phyloP scores from a whole-genome alignment of 78 protist species.

The Tieghemostelium lacteum region DNA sequence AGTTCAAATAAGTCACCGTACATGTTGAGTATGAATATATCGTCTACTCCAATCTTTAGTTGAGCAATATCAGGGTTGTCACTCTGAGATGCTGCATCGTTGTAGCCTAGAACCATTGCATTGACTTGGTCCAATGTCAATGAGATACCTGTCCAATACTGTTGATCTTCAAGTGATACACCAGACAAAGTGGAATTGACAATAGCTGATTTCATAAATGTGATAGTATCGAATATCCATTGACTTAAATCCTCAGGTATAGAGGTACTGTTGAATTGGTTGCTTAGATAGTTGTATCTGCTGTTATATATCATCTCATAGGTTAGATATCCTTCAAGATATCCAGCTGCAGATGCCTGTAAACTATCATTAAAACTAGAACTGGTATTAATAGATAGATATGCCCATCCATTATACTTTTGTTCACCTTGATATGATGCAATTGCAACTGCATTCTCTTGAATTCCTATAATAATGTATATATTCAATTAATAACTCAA shows the following conservation, averaged over 20 bases:
- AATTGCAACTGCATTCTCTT: background rate
- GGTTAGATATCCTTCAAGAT: conserved; percentile 81
- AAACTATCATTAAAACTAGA: conserved; percentile 25
- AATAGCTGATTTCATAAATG: too few species aligned
- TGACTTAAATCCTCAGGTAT: background rate
- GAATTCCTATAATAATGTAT: too few species aligned
- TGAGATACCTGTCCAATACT: conserved; percentile 69
- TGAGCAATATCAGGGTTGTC: background rate
- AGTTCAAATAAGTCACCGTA: conserved; percentile 73
- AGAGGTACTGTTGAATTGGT: background rate
- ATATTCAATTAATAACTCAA: too few species aligned
- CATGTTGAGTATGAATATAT: conserved; percentile 63
- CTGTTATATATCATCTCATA: conserved; percentile 22
- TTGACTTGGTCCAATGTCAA: conserved; percentile 36
- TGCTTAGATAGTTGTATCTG: conserved; percentile 11
- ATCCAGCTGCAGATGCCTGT: conserved; percentile 83
- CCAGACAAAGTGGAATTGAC: too few species aligned
- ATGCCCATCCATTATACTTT: conserved; percentile 57
- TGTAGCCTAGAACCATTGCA: conserved; percentile 62
- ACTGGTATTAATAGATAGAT: conserved; percentile 54
- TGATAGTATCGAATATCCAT: conserved; percentile 17
- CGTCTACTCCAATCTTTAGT: background rate
- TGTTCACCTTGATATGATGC: background rate
- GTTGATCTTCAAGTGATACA: background rate
- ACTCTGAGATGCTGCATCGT: background rate